Percentiles rank a stretch among this genome's conserved stretches.
Evolutionary conservation across 208 protist genomes (phyloP).

Genomic region (Spongospora subterranea): DNA sequence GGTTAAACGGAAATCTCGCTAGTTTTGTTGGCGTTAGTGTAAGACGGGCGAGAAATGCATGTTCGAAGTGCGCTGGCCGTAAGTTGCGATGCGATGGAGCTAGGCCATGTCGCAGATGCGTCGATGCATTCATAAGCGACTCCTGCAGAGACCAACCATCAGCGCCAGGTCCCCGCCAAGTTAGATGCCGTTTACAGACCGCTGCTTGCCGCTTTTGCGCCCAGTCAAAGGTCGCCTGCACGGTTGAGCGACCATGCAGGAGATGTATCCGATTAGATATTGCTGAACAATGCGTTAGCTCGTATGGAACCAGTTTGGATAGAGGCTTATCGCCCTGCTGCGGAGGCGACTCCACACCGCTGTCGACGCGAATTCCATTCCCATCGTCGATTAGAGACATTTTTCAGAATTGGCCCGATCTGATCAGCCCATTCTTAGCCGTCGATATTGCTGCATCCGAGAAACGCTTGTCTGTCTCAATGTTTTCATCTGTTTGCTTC

Average conservation of each 20-base stretch:
- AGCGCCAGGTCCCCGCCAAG: neutral
- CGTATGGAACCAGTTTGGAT: too few species aligned
- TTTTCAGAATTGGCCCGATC: neutral
- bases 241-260: neutral
- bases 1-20: too few species aligned
- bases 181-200: neutral
- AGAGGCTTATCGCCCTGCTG: too few species aligned
- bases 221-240: neutral
- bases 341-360: too few species aligned
- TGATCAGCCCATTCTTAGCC: neutral
- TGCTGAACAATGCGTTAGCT: neutral
- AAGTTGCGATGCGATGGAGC: slow-evolving; percentile 47
- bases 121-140: neutral
- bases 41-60: neutral
- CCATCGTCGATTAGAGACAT: neutral
- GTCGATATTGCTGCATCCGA: neutral
- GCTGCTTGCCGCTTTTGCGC: neutral
- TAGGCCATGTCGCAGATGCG: slow-evolving; percentile 6
- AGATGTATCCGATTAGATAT: slow-evolving; percentile 13
- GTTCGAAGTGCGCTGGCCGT: neutral
- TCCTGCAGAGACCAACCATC: neutral
- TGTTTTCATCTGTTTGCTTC: too few species aligned
- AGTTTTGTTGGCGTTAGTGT: too few species aligned
- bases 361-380: neutral
- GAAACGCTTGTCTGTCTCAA: neutral